Conservation (phyloP, 176 grass and related monocot species). For the Chrysopogon serrulatus region DNA sequence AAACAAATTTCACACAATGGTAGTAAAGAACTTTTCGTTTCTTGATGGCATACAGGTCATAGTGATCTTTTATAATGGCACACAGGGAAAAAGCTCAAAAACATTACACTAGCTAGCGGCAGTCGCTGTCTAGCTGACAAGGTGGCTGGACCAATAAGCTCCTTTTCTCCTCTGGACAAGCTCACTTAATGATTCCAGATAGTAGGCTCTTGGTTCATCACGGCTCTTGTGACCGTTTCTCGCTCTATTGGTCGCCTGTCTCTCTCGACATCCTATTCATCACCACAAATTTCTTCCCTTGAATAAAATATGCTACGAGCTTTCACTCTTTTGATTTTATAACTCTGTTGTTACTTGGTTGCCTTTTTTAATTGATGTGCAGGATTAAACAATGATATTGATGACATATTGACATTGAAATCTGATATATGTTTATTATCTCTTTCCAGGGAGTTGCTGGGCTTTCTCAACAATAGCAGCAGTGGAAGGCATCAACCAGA, state of each 20-base stretch:
- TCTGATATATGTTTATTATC: slow-evolving; percentile 7
- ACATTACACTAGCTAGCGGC: not conserved
- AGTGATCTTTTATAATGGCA: no score
- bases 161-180: not conserved
- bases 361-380: not conserved
- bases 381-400: not conserved
- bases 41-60: no score
- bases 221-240: not conserved
- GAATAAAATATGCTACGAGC: not conserved
- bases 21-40: no score
- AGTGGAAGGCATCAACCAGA: slow-evolving; percentile 74
- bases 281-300: not conserved
- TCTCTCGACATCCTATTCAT: not conserved
- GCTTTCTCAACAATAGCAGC: slow-evolving; percentile 82
- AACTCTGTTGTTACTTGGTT: not conserved
- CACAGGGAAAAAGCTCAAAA: no score
- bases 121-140: slow-evolving; percentile 24
- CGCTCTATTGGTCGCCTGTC: slow-evolving; percentile 15
- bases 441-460: slow-evolving; percentile 76
- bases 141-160: not conserved
- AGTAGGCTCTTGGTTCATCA: not conserved
- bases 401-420: not conserved
- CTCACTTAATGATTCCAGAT: slow-evolving; percentile 4
- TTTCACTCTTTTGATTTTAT: not conserved
- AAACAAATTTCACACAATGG: no score